phyloP scores from a whole-genome alignment of 768 basidiomycete genomes.

The Tricholomella constricta region DNA sequence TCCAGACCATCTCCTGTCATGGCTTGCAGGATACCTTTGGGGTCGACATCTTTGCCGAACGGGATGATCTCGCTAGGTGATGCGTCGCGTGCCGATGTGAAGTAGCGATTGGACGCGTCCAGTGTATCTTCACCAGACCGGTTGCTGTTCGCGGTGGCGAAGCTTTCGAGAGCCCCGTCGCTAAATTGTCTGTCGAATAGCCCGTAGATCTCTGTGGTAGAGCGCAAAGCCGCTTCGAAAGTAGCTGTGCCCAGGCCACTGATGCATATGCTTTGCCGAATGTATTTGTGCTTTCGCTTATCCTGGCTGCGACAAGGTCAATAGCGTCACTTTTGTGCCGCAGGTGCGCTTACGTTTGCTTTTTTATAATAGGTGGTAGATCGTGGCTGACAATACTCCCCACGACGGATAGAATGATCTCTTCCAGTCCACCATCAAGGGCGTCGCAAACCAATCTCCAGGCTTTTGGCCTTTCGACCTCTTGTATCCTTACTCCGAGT shows the following conservation, averaged over 20 bases:
- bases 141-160: not conserved
- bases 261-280: slow-evolving; percentile 2
- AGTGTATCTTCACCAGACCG: not conserved
- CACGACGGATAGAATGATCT: not conserved
- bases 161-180: slow-evolving; percentile 1
- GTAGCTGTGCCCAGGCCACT: not conserved
- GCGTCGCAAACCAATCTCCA: not conserved
- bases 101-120: slow-evolving; percentile 13
- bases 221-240: not conserved
- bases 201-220: slow-evolving; percentile 4
- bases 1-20: slow-evolving; percentile 1
- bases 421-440: not conserved
- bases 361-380: not conserved
- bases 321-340: not conserved
- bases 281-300: not conserved
- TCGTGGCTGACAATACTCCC: not conserved
- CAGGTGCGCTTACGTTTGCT: not conserved
- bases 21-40: slow-evolving; percentile 6
- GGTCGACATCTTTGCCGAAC: slow-evolving; percentile 12
- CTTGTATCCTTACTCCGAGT: not conserved
- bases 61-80: not conserved
- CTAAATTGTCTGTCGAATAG: slow-evolving; percentile 2
- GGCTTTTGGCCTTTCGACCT: not conserved
- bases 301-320: not conserved
- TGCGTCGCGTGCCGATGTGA: slow-evolving; percentile 8